Evolutionary conservation across 2,329 filamentous ascomycete genomes (phyloP), one percentile per base, ranked within the genome.

Genomic region (Fusarium sp.): DNA sequence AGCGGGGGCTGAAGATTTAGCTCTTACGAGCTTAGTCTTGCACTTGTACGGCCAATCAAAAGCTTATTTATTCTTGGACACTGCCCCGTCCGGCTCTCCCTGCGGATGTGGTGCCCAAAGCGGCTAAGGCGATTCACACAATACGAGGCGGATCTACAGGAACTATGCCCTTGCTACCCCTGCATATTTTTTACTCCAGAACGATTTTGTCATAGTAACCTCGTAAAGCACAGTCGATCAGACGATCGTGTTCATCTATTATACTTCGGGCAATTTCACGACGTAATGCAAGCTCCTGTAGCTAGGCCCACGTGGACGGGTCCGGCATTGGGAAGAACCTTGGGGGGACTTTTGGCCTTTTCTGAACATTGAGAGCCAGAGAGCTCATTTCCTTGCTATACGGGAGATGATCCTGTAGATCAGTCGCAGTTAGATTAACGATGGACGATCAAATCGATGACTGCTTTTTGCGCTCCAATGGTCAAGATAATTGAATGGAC

Each of bases 211-310:
- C 4, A 15, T 33, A 46, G 58, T 7, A 18, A 52, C 7, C 52
- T 64, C 52, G 61, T 64, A 64, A 51, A 58, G 52, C 26, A 58
- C 22, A 49, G 61, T 48, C 59, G 51, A 33, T 64, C 33, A 24
- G 40, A 38, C 33, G 17, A 3, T 58, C n/a, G 24, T 10, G 22
- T 3, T 63, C 14, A 26, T 28, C 6, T 34, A 14, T 7, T 15
- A 10, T 11, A 20, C 17, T 24, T 20, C 22, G 3, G 5, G 15
- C 8, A 44, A 39, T 40, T n/a, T 48, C 7, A 46, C 18, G 14
- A 18, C 9, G 7, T 33, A 17, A 63, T 55, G 33, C 33, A 31
- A 17, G n/a, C 9, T 24, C 24, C 13, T 18, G 17, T 13, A 36
- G 18, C 7, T 44, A 10, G 22, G 26, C 49, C n/a, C 24, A 57